These are phyloP conservation scores for Colletotrichum agaves DNA, from an alignment of 2,329 filamentous ascomycete genomes.

Conservation along the genomic window DNA sequence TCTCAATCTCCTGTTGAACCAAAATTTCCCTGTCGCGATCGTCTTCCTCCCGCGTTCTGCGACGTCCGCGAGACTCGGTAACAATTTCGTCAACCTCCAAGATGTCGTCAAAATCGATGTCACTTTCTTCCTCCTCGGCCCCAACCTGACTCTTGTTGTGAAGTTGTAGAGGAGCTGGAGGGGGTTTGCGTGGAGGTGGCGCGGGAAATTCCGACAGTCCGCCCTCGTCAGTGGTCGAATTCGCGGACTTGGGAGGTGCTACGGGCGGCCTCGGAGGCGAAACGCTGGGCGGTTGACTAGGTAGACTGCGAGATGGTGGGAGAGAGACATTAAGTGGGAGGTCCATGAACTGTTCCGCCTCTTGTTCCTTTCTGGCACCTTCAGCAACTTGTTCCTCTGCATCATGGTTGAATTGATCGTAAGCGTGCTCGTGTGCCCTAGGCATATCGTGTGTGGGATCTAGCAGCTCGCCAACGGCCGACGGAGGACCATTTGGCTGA, in stretches of 20 bases:
- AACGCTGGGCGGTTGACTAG: slow-evolving; percentile 60
- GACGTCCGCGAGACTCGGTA: slow-evolving; percentile 74
- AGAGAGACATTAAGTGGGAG: slow-evolving; percentile 63
- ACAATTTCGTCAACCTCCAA: slow-evolving; percentile 75
- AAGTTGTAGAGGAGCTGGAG: slow-evolving; percentile 86
- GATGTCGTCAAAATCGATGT: slow-evolving; percentile 86
- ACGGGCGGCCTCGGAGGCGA: slow-evolving; percentile 64
- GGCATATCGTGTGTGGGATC: slow-evolving; percentile 70
- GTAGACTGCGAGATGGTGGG: slow-evolving; percentile 67
- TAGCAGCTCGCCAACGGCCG: slow-evolving; percentile 62
- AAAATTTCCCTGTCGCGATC: slow-evolving; percentile 79
- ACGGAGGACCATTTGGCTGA: slow-evolving; percentile 51
- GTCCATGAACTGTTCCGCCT: slow-evolving; percentile 54
- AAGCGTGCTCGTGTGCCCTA: slow-evolving; percentile 68
- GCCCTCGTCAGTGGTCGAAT: slow-evolving; percentile 56
- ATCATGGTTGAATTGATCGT: slow-evolving; percentile 66
- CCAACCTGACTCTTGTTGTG: slow-evolving; percentile 53
- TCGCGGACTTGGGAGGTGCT: slow-evolving; percentile 46
- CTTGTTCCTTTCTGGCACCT: slow-evolving; percentile 56
- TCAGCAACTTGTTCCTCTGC: slow-evolving; percentile 61
- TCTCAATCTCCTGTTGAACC: slow-evolving; percentile 74
- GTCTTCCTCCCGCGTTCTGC: slow-evolving; percentile 89
- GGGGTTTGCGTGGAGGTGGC: slow-evolving; percentile 79
- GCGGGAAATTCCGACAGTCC: slow-evolving; percentile 63
- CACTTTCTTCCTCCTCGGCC: slow-evolving; percentile 72